Evolutionary conservation across 345 rosid species (phyloP).

Genomic region (Abelmoschus esculentus): DNA sequence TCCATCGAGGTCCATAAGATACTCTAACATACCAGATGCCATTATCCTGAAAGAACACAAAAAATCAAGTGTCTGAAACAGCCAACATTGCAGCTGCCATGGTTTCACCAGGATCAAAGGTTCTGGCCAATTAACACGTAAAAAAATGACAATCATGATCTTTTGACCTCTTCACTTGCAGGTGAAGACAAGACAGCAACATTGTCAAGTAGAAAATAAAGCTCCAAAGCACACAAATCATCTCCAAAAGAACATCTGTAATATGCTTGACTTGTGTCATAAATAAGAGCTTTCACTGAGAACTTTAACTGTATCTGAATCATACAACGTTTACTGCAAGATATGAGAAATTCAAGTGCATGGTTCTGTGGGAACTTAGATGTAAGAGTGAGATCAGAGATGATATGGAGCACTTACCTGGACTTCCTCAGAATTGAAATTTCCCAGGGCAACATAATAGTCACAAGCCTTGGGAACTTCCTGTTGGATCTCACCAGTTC

Average conservation of each 20-base stretch:
- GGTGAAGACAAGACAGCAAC: constrained; percentile 45
- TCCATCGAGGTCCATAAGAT: constrained; percentile 57
- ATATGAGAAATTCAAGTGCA: not conserved
- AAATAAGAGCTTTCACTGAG: constrained; percentile 27
- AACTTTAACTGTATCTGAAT: constrained; percentile 44
- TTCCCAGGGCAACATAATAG: constrained; percentile 47
- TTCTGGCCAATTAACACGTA: not conserved
- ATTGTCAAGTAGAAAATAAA: constrained; percentile 23
- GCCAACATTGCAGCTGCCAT: no score
- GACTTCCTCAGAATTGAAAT: constrained; percentile 42
- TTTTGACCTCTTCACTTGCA: constrained; percentile 31
- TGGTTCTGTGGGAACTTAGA: not conserved
- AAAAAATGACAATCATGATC: not conserved
- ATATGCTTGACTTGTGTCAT: constrained; percentile 36
- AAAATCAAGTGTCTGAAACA: not conserved
- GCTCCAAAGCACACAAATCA: constrained; percentile 25
- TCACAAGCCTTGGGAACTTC: constrained; percentile 26
- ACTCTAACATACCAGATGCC: constrained; percentile 35
- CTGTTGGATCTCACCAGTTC: constrained; percentile 42
- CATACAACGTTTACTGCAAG: not conserved
- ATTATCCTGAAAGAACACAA: constrained; percentile 28
- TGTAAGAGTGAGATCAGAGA: not conserved
- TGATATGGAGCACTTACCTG: constrained; percentile 29
- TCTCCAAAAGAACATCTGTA: constrained; percentile 33
- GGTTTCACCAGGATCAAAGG: not conserved